Evolutionary conservation across 257 asterid species (phyloP).

Genomic region (Ocimum tenuiflorum): DNA sequence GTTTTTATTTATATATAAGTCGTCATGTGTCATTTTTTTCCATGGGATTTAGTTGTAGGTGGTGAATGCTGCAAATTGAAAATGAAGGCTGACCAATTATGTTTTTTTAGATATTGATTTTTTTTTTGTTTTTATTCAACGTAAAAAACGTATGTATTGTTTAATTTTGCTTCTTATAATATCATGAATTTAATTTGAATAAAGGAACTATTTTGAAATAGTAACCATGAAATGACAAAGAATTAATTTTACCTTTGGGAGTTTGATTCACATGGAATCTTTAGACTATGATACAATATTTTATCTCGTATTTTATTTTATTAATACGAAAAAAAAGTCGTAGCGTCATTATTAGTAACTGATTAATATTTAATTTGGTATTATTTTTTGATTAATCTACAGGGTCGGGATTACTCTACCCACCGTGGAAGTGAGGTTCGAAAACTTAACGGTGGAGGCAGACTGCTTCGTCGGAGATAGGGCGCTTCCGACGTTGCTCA

Average conservation of each 20-base stretch:
- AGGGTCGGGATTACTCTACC: constrained; percentile 64
- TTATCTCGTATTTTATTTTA: background rate
- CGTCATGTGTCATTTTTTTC: too few relatives aligned
- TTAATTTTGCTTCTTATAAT: background rate
- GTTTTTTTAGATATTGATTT: background rate
- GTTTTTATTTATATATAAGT: constrained; percentile 13
- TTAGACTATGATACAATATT: too few relatives aligned
- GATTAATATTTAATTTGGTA: background rate
- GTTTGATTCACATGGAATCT: too few relatives aligned
- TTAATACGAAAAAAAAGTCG: too few relatives aligned
- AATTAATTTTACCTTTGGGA: too few relatives aligned
- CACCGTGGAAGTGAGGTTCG: constrained; percentile 52
- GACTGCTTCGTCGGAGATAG: constrained; percentile 57
- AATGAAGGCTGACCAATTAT: constrained; percentile 15
- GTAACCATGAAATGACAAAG: too few relatives aligned
- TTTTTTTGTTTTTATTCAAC: background rate
- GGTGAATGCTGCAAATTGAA: constrained; percentile 14
- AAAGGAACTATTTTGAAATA: background rate
- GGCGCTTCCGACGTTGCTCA: constrained; percentile 58
- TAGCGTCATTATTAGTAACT: too few relatives aligned
- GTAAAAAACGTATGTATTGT: background rate
- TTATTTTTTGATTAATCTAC: background rate
- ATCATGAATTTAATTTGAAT: background rate
- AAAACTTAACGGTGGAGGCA: constrained; percentile 45
- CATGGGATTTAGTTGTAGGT: background rate